Percentiles rank a stretch among this genome's conserved stretches.
phyloP scores from a whole-genome alignment of 176 grass and related monocot species.

The Eragrostis curvula region DNA sequence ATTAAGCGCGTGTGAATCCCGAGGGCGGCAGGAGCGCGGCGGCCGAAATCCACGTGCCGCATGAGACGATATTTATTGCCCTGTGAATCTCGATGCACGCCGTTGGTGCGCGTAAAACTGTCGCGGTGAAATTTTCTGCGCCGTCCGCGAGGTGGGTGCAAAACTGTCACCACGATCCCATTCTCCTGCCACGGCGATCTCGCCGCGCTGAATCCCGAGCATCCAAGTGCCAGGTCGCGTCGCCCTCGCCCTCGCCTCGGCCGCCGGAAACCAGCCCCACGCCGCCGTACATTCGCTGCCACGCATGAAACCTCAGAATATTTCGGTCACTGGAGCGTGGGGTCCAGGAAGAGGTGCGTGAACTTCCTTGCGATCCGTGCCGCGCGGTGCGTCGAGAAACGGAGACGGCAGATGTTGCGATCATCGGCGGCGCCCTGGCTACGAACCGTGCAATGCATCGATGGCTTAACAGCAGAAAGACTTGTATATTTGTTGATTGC shows the following conservation, averaged over 20 bases:
- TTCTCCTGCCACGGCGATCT: neutral
- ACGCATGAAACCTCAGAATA: neutral
- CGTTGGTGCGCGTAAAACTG: slow-evolving; percentile 23
- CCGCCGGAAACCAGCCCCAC: slow-evolving; percentile 1
- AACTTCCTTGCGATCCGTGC: neutral
- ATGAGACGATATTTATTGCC: slow-evolving; percentile 28
- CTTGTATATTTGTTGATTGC: no score
- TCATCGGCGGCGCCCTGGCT: neutral
- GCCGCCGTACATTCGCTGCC: slow-evolving; percentile 33
- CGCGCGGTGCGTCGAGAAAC: neutral
- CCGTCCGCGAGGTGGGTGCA: neutral
- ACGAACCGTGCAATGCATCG: neutral
- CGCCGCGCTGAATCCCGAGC: slow-evolving; percentile 6
- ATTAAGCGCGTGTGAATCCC: slow-evolving; percentile 29
- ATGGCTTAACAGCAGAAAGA: no score
- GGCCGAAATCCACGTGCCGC: slow-evolving; percentile 38
- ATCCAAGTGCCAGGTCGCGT: slow-evolving; percentile 8
- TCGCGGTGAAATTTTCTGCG: neutral
- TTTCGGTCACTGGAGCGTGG: neutral
- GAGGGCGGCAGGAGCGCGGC: neutral
- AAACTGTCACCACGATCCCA: neutral
- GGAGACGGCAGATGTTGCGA: neutral
- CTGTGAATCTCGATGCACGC: slow-evolving; percentile 46
- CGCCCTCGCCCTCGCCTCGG: slow-evolving; percentile 5
- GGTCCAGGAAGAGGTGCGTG: neutral